phyloP scores from a whole-genome alignment of 1,284 basidiomycete genomes.

The Ganoderma multipileum region DNA sequence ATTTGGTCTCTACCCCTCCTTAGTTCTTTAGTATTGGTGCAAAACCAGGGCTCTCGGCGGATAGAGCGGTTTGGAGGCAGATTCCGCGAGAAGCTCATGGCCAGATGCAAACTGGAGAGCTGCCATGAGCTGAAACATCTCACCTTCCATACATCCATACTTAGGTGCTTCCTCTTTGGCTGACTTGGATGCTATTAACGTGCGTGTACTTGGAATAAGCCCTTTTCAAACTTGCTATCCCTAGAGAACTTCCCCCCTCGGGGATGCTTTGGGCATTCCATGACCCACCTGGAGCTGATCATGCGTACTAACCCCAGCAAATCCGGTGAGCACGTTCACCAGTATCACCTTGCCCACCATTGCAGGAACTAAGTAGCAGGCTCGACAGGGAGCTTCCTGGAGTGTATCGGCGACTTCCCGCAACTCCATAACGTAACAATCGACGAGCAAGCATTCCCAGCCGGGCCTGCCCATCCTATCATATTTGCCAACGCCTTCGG shows the following conservation, averaged over 20 bases:
- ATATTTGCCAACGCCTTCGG: neutral
- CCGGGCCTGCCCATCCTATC: neutral
- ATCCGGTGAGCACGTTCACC: neutral
- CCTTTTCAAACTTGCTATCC: neutral
- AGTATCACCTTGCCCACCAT: neutral
- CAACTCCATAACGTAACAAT: neutral
- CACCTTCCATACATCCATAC: neutral
- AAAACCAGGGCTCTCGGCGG: neutral
- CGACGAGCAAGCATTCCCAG: too few relatives aligned
- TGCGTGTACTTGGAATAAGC: neutral
- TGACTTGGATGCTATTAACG: neutral
- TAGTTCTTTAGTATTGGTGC: neutral
- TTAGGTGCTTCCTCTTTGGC: neutral
- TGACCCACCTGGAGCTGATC: neutral
- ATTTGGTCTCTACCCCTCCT: neutral
- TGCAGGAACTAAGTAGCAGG: neutral
- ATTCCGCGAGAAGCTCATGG: neutral
- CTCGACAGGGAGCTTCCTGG: neutral
- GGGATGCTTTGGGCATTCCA: neutral
- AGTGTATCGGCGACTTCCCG: neutral
- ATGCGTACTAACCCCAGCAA: too few relatives aligned
- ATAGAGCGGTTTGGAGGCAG: neutral
- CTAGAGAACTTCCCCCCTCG: neutral
- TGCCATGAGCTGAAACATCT: neutral
- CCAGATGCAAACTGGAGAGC: neutral